Evolutionary conservation across 2,329 filamentous ascomycete species (phyloP).

Genomic region (Pseudopithomyces chartarum): DNA sequence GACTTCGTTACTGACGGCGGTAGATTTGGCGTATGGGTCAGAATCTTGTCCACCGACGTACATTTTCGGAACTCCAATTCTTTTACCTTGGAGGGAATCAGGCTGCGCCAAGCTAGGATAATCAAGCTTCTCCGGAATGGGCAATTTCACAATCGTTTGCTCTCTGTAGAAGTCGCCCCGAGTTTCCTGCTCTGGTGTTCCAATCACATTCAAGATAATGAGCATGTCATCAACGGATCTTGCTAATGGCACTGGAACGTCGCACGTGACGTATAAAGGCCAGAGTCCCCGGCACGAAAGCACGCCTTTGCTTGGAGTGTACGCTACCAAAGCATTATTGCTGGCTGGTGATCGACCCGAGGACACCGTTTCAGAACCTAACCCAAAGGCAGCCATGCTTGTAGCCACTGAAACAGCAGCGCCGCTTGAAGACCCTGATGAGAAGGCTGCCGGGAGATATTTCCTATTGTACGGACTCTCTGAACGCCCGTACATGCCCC

Average conservation of each 20-base stretch:
- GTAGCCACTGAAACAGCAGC: slow-evolving; percentile 57
- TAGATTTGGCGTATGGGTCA: slow-evolving; percentile 38
- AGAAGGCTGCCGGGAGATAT: slow-evolving; percentile 61
- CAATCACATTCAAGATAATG: slow-evolving; percentile 55
- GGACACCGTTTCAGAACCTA: slow-evolving; percentile 62
- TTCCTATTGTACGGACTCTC: slow-evolving; percentile 61
- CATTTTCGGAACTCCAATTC: slow-evolving; percentile 57
- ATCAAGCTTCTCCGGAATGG: slow-evolving; percentile 39
- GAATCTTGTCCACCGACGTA: slow-evolving; percentile 52
- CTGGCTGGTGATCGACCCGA: slow-evolving; percentile 62
- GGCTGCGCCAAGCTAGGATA: slow-evolving; percentile 41
- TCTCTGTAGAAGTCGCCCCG: slow-evolving; percentile 61
- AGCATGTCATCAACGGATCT: slow-evolving; percentile 58
- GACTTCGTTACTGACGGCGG: slow-evolving; percentile 45
- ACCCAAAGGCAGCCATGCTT: slow-evolving; percentile 58
- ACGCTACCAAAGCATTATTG: slow-evolving; percentile 62
- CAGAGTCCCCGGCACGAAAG: slow-evolving; percentile 59
- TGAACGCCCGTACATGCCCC: slow-evolving; percentile 61
- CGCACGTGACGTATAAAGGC: slow-evolving; percentile 62
- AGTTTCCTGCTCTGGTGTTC: slow-evolving; percentile 47
- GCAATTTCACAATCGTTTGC: slow-evolving; percentile 53
- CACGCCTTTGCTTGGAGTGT: slow-evolving; percentile 60
- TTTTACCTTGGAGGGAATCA: slow-evolving; percentile 48
- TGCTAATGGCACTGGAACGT: slow-evolving; percentile 60
- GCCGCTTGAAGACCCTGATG: slow-evolving; percentile 64